Evolutionary conservation across 2,329 filamentous ascomycete genomes (phyloP).

Genomic region (Clonostachys rosea): DNA sequence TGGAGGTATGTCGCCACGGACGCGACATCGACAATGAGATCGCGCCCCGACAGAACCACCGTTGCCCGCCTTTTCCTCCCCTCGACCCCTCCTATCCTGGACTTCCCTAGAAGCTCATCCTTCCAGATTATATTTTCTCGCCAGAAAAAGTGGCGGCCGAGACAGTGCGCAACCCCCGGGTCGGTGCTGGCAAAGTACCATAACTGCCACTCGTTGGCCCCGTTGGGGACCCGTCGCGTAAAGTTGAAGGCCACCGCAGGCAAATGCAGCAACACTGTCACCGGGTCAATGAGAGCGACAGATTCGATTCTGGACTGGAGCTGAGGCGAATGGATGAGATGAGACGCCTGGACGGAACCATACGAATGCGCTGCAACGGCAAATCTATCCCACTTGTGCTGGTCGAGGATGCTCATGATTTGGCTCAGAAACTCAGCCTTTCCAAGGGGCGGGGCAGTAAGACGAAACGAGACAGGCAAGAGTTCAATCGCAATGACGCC

Average conservation of each 20-base stretch:
- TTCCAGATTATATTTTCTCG: slow-evolving; percentile 66
- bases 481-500: slow-evolving; percentile 63
- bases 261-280: slow-evolving; percentile 63
- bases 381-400: slow-evolving; percentile 53
- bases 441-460: slow-evolving; percentile 47
- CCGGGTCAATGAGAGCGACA: slow-evolving; percentile 52
- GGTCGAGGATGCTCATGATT: slow-evolving; percentile 50
- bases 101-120: slow-evolving; percentile 43
- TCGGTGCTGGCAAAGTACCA: slow-evolving; percentile 69
- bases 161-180: slow-evolving; percentile 58
- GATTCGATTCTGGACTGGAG: slow-evolving; percentile 45
- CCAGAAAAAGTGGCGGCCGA: slow-evolving; percentile 69
- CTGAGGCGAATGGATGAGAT: slow-evolving; percentile 47
- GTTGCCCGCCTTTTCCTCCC: slow-evolving; percentile 35
- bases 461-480: slow-evolving; percentile 60
- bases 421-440: slow-evolving; percentile 50
- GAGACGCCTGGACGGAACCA: slow-evolving; percentile 57
- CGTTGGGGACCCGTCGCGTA: slow-evolving; percentile 21
- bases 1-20: slow-evolving; percentile 53
- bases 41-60: slow-evolving; percentile 53
- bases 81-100: slow-evolving; percentile 4
- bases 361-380: slow-evolving; percentile 61
- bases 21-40: slow-evolving; percentile 60
- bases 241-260: slow-evolving; percentile 72
- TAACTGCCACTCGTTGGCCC: slow-evolving; percentile 67